phyloP scores from a whole-genome alignment of 257 asterid species.

The Plectranthus barbatus region DNA sequence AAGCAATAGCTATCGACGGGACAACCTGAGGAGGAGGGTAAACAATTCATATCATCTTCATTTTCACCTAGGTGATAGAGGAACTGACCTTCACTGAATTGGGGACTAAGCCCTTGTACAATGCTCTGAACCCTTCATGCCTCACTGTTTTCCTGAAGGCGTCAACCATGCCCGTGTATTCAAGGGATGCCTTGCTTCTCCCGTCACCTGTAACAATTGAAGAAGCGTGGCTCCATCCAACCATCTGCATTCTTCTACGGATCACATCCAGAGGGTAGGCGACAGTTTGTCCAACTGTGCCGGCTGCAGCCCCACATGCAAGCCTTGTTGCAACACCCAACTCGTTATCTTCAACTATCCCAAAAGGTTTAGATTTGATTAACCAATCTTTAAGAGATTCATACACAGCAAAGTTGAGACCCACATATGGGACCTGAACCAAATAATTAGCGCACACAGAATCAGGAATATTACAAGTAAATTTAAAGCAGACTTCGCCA shows the following conservation, averaged over 20 bases:
- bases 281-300: no score
- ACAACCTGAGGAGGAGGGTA: constrained; percentile 46
- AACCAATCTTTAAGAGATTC: constrained; percentile 89
- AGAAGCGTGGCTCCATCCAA: constrained; percentile 84
- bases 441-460: constrained; percentile 13
- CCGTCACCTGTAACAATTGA: constrained; percentile 84
- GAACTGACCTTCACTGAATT: constrained; percentile 88
- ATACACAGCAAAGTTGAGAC: constrained; percentile 92
- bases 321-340: constrained; percentile 80
- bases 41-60: neutral
- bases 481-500: no score
- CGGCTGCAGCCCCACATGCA: constrained; percentile 97
- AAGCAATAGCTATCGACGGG: constrained; percentile 87
- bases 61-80: neutral
- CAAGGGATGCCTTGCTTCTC: constrained; percentile 50
- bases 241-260: no score
- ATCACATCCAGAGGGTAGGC: no score
- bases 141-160: constrained; percentile 90
- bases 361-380: constrained; percentile 53
- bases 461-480: no score
- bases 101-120: constrained; percentile 95
- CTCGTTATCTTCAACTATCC: constrained; percentile 71
- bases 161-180: constrained; percentile 85
- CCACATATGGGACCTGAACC: no score
- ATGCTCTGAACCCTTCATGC: constrained; percentile 76